Evolutionary conservation across 345 rosid genomes (phyloP), one percentile per base, ranked within the genome.

Genomic region (Murraya paniculata): DNA sequence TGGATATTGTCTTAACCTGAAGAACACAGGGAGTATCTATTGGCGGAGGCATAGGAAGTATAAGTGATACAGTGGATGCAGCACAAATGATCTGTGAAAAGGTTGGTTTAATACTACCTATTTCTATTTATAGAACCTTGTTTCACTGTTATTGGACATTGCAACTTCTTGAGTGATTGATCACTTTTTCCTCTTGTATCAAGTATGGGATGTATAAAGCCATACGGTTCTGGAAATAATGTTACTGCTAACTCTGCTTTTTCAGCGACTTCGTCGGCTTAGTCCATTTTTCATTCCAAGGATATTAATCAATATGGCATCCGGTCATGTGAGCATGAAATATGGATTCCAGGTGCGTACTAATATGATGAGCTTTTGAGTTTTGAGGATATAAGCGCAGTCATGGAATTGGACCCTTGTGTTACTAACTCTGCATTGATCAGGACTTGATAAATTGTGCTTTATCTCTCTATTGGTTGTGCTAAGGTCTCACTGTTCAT

Each of bases 21-120:
- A 62, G 3, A 84, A 77, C 59, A 65, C 87, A 95, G 98, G 99
- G 99, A 75, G 97, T 95, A 79, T 94, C 99, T 24, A 92, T 96
- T 75, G 99, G 99, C 66, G 97, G 94, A 59, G 98, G 97, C 68
- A 96, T 87, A 33, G 99, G 99, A 84, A 92, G 99, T 85, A 96
- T 96, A 62, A 77, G 88, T 75, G 99, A 96, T 73, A 84, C 89
- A 75, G 76, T 96, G 53, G 95, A 91, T 72, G 99, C 97, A 33
- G 95, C 97, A 16, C 88, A 89, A 83, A 81, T 96, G 94, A 91
- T 96, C 31, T 91, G 91, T 79, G 97, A 94, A 80, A 96, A 90
- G 94, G 99, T 92, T 70, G 53, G 56, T 64, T 71, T 82, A 64
- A 66, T 70, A n/a, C 74, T 69, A 35, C 78, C 76, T 65, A 36